Percentiles rank a stretch among this genome's conserved stretches.
Conservation (phyloP, 441 rosid genomes). For the Melianthus villosus region DNA sequence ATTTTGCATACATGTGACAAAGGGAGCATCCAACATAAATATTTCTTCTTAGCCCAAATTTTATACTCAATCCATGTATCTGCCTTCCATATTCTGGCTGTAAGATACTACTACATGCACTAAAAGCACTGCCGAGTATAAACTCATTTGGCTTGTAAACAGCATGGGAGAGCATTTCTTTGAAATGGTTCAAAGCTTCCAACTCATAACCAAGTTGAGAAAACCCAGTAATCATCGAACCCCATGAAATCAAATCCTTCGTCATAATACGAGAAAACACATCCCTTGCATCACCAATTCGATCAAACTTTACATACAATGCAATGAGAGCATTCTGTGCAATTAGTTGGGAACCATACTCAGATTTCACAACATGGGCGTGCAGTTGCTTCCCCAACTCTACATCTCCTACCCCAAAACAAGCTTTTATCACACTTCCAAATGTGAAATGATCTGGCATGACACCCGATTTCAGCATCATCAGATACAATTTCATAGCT, state of each 20-base stretch:
- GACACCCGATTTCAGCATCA: conserved; percentile 25
- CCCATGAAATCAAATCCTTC: conserved; percentile 48
- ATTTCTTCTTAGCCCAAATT: conserved; percentile 23
- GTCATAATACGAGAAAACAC: conserved; percentile 20
- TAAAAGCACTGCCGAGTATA: conserved; percentile 36
- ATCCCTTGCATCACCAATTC: conserved; percentile 22
- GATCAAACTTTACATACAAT: conserved; percentile 34
- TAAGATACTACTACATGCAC: conserved; percentile 32
- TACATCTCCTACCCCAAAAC: conserved; percentile 20
- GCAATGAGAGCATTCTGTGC: conserved; percentile 40
- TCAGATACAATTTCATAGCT: conserved; percentile 23
- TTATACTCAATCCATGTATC: conserved; percentile 34
- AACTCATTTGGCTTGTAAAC: conserved; percentile 30
- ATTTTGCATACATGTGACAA: conserved; percentile 41
- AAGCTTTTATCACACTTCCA: conserved; percentile 38
- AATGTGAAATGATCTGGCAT: conserved; percentile 34
- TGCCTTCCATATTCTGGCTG: conserved; percentile 34
- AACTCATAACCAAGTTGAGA: conserved; percentile 29
- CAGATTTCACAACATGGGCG: conserved; percentile 37
- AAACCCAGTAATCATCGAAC: conserved; percentile 32
- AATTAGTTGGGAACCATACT: conserved; percentile 20
- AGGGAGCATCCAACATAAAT: conserved; percentile 27
- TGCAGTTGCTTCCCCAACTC: conserved; percentile 39
- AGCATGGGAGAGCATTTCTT: conserved; percentile 30
- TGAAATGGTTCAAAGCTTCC: conserved; percentile 31